Evolutionary conservation across 2,329 filamentous ascomycete genomes (phyloP).

Genomic region (Polychaeton citri): DNA sequence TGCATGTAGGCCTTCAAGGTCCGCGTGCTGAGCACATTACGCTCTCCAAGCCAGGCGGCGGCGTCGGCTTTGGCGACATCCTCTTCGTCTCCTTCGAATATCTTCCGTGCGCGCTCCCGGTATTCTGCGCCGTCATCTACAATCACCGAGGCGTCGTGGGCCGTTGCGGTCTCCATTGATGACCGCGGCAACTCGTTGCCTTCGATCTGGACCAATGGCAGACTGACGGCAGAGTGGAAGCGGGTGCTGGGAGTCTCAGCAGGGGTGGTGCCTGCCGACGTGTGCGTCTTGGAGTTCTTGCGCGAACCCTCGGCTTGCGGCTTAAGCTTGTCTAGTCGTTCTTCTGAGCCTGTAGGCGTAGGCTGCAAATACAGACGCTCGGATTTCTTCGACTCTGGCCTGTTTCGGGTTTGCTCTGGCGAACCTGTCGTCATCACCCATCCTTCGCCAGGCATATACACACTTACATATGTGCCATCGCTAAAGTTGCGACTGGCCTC

Average conservation of each 20-base stretch:
- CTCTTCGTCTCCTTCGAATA: constrained; percentile 74
- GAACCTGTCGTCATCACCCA: constrained; percentile 6
- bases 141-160: neutral
- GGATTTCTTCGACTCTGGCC: constrained; percentile 11
- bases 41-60: constrained; percentile 76
- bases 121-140: constrained; percentile 44
- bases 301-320: neutral
- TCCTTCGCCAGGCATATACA: constrained; percentile 12
- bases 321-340: constrained; percentile 3
- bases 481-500: constrained; percentile 14
- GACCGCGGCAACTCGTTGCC: constrained; percentile 26
- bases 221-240: constrained; percentile 9
- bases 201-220: constrained; percentile 33
- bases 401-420: constrained; percentile 2
- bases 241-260: constrained; percentile 3
- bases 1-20: constrained; percentile 76
- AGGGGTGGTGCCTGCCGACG: constrained; percentile 1
- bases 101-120: constrained; percentile 61
- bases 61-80: constrained; percentile 68
- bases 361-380: constrained; percentile 16
- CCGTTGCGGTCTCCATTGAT: constrained; percentile 10
- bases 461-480: constrained; percentile 10
- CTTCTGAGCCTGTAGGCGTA: constrained; percentile 18
- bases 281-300: constrained; percentile 2
- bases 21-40: constrained; percentile 37